phyloP scores from a whole-genome alignment of 306 rosid species.

The Morella rubra region DNA sequence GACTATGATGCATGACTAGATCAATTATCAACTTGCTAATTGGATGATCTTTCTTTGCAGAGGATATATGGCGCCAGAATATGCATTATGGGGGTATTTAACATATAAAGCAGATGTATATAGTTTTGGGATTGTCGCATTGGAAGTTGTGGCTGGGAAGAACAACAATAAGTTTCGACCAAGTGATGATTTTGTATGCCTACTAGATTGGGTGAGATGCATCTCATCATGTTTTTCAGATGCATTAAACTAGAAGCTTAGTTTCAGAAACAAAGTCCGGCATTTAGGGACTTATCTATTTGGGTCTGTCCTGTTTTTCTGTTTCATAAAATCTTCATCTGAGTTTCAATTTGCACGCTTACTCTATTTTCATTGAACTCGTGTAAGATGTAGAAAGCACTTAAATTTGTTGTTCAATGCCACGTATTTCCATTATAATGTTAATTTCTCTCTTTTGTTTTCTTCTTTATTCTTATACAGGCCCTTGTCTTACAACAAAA shows the following conservation, averaged over 20 bases:
- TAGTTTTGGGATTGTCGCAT: conserved; percentile 58
- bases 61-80: conserved; percentile 82
- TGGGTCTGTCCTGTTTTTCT: background rate
- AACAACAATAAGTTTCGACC: conserved; percentile 40
- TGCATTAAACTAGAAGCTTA: background rate
- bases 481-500: conserved; percentile 36
- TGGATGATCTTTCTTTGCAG: conserved; percentile 28
- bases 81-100: conserved; percentile 68
- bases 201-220: conserved; percentile 56
- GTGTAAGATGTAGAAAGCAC: too few species aligned
- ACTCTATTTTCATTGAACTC: background rate
- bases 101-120: conserved; percentile 63
- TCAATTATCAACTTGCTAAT: conserved; percentile 1
- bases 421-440: background rate
- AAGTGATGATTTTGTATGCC: conserved; percentile 53
- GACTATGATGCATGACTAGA: background rate
- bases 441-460: background rate
- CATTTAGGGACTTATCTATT: background rate
- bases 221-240: background rate
- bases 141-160: conserved; percentile 57
- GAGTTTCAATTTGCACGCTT: background rate
- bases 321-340: background rate
- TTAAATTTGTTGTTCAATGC: too few species aligned
- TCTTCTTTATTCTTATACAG: conserved; percentile 1
- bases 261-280: background rate